These are phyloP conservation scores for Handroanthus guayacan DNA, from an alignment of 257 asterid species.

Conservation along the genomic window DNA sequence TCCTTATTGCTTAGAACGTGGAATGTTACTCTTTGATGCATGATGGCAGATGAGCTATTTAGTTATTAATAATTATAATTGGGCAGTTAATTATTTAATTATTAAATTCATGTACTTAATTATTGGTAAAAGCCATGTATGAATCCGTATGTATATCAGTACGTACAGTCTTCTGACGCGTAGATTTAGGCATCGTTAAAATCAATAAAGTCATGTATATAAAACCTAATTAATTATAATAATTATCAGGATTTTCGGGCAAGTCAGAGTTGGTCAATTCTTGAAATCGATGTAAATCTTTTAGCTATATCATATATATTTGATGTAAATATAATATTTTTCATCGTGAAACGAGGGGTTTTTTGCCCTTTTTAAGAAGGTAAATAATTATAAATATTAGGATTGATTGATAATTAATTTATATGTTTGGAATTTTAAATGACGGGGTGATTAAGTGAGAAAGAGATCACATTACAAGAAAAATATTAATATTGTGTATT, in stretches of 20 bases:
- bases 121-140: background rate
- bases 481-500: no score
- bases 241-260: background rate
- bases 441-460: no score
- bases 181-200: background rate
- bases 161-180: slow-evolving; percentile 16
- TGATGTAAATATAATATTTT: no score
- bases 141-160: slow-evolving; percentile 31
- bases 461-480: no score
- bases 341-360: no score
- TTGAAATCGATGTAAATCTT: slow-evolving; percentile 20
- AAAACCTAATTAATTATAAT: background rate
- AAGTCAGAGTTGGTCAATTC: slow-evolving; percentile 34
- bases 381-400: no score
- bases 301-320: no score
- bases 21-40: background rate
- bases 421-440: no score
- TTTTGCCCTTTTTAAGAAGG: no score
- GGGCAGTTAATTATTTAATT: no score
- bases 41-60: background rate
- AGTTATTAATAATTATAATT: background rate
- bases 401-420: no score
- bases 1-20: slow-evolving; percentile 13
- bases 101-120: background rate
- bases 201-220: background rate